Evolutionary conservation across 352 stramenopile genomes (phyloP).

Genomic region (Pythium periplocum): DNA sequence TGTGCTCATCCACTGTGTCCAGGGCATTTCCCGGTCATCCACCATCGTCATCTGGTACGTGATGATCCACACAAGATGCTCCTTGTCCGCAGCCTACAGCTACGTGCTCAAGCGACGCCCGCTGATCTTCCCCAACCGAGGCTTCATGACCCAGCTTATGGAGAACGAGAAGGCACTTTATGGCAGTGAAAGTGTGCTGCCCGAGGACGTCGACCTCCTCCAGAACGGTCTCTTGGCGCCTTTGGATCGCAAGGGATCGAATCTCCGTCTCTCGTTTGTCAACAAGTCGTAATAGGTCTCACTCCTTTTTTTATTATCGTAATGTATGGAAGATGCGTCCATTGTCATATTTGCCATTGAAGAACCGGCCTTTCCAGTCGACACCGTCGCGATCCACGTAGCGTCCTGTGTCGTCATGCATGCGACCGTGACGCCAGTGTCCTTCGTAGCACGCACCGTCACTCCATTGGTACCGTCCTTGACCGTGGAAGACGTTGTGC

Average conservation of each 20-base stretch:
- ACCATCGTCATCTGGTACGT: conserved; percentile 80
- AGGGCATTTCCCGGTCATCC: conserved; percentile 71
- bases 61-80: conserved; percentile 67
- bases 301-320: conserved; percentile 29
- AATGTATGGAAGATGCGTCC: conserved; percentile 72
- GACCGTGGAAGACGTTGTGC: conserved; percentile 52
- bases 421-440: conserved; percentile 52
- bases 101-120: conserved; percentile 73
- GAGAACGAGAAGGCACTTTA: conserved; percentile 62
- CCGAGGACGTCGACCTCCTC: conserved; percentile 63
- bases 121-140: conserved; percentile 75
- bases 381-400: conserved; percentile 80
- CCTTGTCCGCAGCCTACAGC: conserved; percentile 68
- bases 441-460: conserved; percentile 65
- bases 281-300: neutral
- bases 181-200: conserved; percentile 51
- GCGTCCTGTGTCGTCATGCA: conserved; percentile 58
- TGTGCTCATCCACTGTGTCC: conserved; percentile 81
- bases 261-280: conserved; percentile 34
- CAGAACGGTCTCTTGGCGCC: conserved; percentile 57
- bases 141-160: conserved; percentile 78
- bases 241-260: conserved; percentile 54
- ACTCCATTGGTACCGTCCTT: conserved; percentile 57
- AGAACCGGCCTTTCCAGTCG: conserved; percentile 55
- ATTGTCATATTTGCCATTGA: conserved; percentile 86